phyloP scores from a whole-genome alignment of 2,329 filamentous ascomycete species.

The Myriosclerotinia scirpicola region DNA sequence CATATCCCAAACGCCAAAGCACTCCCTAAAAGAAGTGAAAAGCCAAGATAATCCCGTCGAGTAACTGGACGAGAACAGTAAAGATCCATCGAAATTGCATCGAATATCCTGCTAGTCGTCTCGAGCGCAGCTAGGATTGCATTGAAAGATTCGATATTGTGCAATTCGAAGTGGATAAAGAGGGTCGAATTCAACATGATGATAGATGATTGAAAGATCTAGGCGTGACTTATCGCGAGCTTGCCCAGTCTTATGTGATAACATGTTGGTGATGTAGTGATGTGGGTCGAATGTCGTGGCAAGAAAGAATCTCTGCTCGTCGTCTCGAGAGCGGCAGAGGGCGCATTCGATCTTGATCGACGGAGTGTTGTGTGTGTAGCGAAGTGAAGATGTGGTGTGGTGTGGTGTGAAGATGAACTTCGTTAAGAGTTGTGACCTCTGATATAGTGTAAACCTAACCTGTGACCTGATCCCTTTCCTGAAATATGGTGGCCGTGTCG shows the following conservation, averaged over 20 bases:
- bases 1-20: neutral
- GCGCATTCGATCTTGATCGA: constrained; percentile 17
- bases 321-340: constrained; percentile 20
- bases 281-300: constrained; percentile 9
- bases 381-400: neutral
- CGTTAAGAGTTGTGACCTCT: constrained; percentile 15
- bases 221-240: constrained; percentile 17
- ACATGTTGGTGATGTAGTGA: constrained; percentile 8
- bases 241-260: constrained; percentile 14
- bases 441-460: constrained; percentile 8
- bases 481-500: constrained; percentile 13
- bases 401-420: neutral
- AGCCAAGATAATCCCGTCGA: constrained; percentile 10
- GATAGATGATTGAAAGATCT: constrained; percentile 10
- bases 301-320: constrained; percentile 17
- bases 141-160: constrained; percentile 8
- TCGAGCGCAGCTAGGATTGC: constrained; percentile 11
- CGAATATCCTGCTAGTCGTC: constrained; percentile 13
- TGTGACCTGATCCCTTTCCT: constrained; percentile 21
- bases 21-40: neutral
- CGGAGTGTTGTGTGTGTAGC: neutral
- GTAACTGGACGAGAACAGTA: constrained; percentile 14
- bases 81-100: constrained; percentile 9
- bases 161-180: constrained; percentile 2
- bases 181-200: neutral